Evolutionary conservation across 306 rosid genomes (phyloP).

Genomic region (Glycine soja): DNA sequence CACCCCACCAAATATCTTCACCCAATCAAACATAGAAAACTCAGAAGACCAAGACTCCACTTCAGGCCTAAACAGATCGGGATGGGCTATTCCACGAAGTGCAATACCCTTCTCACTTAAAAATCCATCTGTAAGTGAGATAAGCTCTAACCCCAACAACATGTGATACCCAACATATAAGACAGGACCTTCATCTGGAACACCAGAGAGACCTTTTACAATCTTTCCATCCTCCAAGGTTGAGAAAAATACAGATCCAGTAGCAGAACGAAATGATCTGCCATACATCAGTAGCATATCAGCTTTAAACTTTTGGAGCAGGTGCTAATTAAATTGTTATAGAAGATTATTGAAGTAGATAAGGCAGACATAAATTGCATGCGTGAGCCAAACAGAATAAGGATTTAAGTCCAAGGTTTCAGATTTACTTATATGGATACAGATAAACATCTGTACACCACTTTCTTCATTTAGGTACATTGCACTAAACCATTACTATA

Average conservation of each 20-base stretch:
- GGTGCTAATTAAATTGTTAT: conserved; percentile 16
- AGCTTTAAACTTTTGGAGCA: conserved; percentile 26
- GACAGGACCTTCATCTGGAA: conserved; percentile 93
- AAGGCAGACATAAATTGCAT: conserved; percentile 10
- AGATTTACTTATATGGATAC: not conserved
- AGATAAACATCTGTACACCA: not conserved
- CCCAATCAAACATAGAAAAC: conserved; percentile 59
- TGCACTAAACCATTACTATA: not conserved
- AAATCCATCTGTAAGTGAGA: conserved; percentile 61
- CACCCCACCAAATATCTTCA: conserved; percentile 77
- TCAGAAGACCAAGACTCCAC: conserved; percentile 46
- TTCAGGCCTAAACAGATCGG: conserved; percentile 53
- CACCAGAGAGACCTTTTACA: conserved; percentile 89
- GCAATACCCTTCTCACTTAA: conserved; percentile 68
- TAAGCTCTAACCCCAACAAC: conserved; percentile 75
- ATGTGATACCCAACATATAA: conserved; percentile 84
- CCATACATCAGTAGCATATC: conserved; percentile 42
- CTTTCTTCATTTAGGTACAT: not conserved
- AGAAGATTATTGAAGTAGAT: conserved; percentile 22
- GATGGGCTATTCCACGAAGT: conserved; percentile 87
- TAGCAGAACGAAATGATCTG: conserved; percentile 62
- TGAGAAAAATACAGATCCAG: conserved; percentile 80
- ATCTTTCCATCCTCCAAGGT: conserved; percentile 87
- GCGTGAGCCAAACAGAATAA: not conserved
- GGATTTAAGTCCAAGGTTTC: not conserved